Base-by-base conservation (phyloP, 2,329 filamentous ascomycete species). In the Fusarium udum region DNA sequence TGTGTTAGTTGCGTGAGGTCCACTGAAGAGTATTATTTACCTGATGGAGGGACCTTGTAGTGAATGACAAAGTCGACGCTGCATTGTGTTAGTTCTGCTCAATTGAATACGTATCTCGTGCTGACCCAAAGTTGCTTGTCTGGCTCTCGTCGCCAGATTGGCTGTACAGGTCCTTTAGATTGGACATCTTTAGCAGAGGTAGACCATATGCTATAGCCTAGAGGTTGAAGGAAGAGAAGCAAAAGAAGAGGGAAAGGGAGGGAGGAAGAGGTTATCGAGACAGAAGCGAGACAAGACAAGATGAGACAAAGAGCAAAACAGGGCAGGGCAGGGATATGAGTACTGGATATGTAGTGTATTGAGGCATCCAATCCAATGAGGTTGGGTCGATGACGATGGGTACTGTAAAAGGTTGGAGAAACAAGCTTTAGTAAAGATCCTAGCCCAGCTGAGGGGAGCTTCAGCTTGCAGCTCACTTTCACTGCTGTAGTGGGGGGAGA, bases 61-160 rank as follows among this genome's bases (percentile, higher is more conserved):
- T 91, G 89, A 71, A 98, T 88, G 64, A 97, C 94, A 86, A 94
- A 98, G 85, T 98, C 95, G 68, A 97, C 93, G 61, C 93, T 89
- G 77, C 40, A 63, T 31, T 20, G n/a, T 24, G 67, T 74, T 63
- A 77, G 74, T 65, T 43, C 39, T 31, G 28, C 34, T 69, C 22
- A 37, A 48, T 28, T 32, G 14, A 9, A 13, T 31, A 22, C 15
- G 22, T 43, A 24, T 66, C 10, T 24, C 37, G 40, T n/a, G 76
- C 81, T 40, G 69, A 86, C 85, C 83, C 81, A 71, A 84, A 85
- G 69, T 87, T 86, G 69, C 78, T 78, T 43, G 79, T 77, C 13
- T 74, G 71, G 18, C 69, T 69, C n/a, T 70, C 72, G 31, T 79
- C 73, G 45, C 76, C 75, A 37, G 78, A 71, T 45, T 80, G 79